Base-by-base conservation (phyloP, 305 asterid genomes). In the Solanum hybrid region DNA sequence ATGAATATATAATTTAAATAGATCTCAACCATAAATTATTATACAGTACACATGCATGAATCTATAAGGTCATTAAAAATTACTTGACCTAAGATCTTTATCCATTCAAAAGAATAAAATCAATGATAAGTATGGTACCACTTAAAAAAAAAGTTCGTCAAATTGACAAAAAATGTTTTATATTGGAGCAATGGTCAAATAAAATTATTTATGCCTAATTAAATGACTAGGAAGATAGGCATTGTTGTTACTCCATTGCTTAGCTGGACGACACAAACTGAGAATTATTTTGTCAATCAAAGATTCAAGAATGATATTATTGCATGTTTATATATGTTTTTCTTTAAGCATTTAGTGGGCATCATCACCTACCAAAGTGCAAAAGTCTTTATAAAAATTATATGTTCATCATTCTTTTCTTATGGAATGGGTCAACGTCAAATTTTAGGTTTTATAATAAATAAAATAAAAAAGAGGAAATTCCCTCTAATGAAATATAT, bases 341-440 rank as follows among this genome's bases (percentile, higher is more conserved):
- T 82, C 10, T 45, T 82, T 27, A 82, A 82, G 87, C 73, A 82
- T 82, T 82, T 82, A 82, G 87, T 45, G 87, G 87, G 40, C 87
- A 82, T 14, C 87, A 82, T 14, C 87, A 82, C 87, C 87, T 29
- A 82, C 72, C 73, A 82, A 82, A 45, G 40, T 82, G 40, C 87
- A 82, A 82, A 82, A 82, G 87, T 82, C 87, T 81, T 26, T 9
- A 45, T 13, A 45, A 29, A 42, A 26, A 42, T 45, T 82, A 82
- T 45, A 45, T 42, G 72, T 27, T 45, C 87, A 42, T 82, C 37
- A 81, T 81, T 42, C 26, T 15, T 4, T 8, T 40, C 69, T 80
- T 38, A 80, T 80, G 60, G 36, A 32, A 81, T 40, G 86, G 14
- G 86, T 42, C 71, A 81, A 15, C 86, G 71, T 81, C 86, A 42